Base-by-base conservation (phyloP, 2,329 filamentous ascomycete genomes). In the Westerdykella aurantiaca region DNA sequence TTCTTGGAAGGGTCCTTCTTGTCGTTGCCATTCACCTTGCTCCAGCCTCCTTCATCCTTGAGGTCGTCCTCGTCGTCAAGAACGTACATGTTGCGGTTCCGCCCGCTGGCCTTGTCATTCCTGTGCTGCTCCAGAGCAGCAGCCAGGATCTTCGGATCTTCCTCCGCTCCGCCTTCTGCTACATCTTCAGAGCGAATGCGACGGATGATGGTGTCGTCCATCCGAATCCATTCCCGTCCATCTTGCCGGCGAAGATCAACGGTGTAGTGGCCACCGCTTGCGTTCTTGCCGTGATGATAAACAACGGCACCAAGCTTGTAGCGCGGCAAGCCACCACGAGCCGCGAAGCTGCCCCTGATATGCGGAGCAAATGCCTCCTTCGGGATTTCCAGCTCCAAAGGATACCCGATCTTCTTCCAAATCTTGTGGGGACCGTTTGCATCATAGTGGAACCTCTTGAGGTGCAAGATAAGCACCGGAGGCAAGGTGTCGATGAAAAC, bases 401-500 rank as follows among this genome's bases (percentile, higher is more conserved):
- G 93, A 61, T 98, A 98, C 16, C 89, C 91, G 46, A 98, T 78
- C 72, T 91, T 95, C 74, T 97, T 98, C 88, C 91, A 96, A 51
- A 97, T 95, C 75, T 98, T 98, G 60, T 95, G 85, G 0, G 89
- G 95, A 18, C 89, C 89, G 45, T 84, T 80, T 48, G 83, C 87
- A 58, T 97, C 89, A 58, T 95, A 97, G 58, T 96, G 88, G 75
- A 98, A 98, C 37, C 93, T 88, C 72, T 98, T 98, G 34, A 98
- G 77, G 62, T 98, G 93, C 7, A 98, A 78, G 42, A 97, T 95
- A 11, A 98, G 78, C 4, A 97, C 87, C 0, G 89, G 88, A 0
- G 93, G 93, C 13, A 97, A 74, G 1, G 82, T 87, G 58, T 97
- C 91, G 50, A 98, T 95, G 55, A 94, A 89, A 2, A 95, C 83